Base-by-base conservation (phyloP, 192 early-diverging fungal genomes). In the Backusella tuberculispora region DNA sequence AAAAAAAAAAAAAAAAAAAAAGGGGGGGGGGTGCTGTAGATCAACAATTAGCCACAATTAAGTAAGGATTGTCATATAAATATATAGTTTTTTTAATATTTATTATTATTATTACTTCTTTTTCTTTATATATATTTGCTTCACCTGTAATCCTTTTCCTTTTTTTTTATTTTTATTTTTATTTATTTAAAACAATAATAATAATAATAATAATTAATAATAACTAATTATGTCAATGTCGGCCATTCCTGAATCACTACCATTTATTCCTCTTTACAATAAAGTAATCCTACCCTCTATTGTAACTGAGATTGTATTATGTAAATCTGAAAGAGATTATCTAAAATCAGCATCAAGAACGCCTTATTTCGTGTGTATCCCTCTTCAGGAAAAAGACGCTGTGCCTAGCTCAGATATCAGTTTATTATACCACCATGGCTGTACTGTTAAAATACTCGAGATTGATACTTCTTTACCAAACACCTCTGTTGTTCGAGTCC, bases 401-500 rank as follows among this genome's bases (percentile, higher is more conserved):
- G 43, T 19, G 60, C 63, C 34, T 47, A 56, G 41, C 13, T 64
- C 45, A n/a, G 67, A 19, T 19, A 63, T 48, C n/a, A 53, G 43
- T 71, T 78, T 71, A 72, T 73, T 89, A 14, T 84, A 80, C 71
- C 47, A 78, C n/a, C 80, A 76, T 43, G 86, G 88, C 5, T 90
- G 84, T 77, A 84, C 82, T 9, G 88, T 83, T 64, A 78, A 86
- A 38, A 50, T 90, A 53, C 74, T 87, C 66, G 76, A 78, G 12
- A 71, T 82, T 41, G 84, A 83, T 47, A 19, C 0, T 8, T 47
- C 53, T 9, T 83, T 84, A 64, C 85, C 83, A n/a, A 85, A 83
- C n/a, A 89, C 89, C 60, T 74, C 79, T 3, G 87, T 90, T 4
- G 83, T 89, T 24, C 29, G 13, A 8, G 81, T 94, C 0, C 88